Base-by-base conservation (phyloP, 805 yeast genomes). In the Myxozyma lipomycoides region DNA sequence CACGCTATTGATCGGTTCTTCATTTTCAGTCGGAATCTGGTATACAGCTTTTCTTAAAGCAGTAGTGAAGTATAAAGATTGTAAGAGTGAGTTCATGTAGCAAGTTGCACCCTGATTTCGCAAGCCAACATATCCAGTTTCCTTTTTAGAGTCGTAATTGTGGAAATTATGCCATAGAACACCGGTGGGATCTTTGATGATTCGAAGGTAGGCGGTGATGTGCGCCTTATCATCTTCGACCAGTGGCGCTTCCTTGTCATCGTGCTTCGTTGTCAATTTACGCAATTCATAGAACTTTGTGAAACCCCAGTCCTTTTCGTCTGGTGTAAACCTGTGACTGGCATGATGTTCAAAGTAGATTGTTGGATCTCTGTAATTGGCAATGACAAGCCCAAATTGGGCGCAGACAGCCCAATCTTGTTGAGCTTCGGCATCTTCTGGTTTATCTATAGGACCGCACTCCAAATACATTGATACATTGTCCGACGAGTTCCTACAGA, bases 41-140 rank as follows among this genome's bases (percentile, higher is more conserved):
- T 87, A 91, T 2, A 93, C 98, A 49, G 89, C 78, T 61, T 81
- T 81, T 56, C 97, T 77, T 70, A 93, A 93, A 26, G 73, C 72
- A 56, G 81, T 81, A 0, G 98, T 93, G 64, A 87, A 87, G 66
- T 76, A 93, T 60, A 93, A 85, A 9, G 96, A 86, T 67, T 93
- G 98, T 47, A 93, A 69, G 52, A 93, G 74, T 0, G 98, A 91
- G 67, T 93, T 93, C 64, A 93, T 77, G 69, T 93, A 93, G 67
- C 99, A 93, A 0, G 99, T 93, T 1, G 99, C 99, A 56, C 98
- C 99, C 71, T 93, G 99, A 64, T 93, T 93, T 59, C 81, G 83
- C 55, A 93, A 78, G 1, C 99, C 99, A 6, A 89, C 95, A 65
- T 76, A 89, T 0, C 98, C 97, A 0, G 98, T 87, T 46, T 73